These are phyloP conservation scores for Filosporella fistucella DNA, from an alignment of 495 filamentous ascomycete genomes.

Conservation along the genomic window DNA sequence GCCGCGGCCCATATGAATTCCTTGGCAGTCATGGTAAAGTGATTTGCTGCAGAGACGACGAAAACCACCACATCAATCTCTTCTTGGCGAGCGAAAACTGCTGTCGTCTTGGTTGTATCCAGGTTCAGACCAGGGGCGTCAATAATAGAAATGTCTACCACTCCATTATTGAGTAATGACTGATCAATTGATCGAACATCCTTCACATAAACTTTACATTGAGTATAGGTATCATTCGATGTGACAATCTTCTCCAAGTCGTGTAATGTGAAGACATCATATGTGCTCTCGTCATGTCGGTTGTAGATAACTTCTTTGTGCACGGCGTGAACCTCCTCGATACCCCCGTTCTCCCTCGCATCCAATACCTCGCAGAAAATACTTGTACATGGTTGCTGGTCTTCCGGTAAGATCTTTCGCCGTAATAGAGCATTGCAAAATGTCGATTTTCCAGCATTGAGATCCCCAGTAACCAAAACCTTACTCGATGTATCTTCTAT, in stretches of 20 bases:
- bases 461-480: constrained; percentile 92
- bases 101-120: constrained; percentile 94
- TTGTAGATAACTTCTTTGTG: constrained; percentile 76
- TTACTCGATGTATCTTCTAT: constrained; percentile 98
- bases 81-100: constrained; percentile 93
- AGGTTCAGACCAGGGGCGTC: constrained; percentile 94
- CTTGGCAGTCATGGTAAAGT: constrained; percentile 93
- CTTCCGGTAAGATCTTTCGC: constrained; percentile 89
- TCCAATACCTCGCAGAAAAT: constrained; percentile 98
- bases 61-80: constrained; percentile 99
- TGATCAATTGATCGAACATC: constrained; percentile 89
- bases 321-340: constrained; percentile 95
- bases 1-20: constrained; percentile 96
- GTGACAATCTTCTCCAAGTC: constrained; percentile 86
- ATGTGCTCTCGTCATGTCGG: constrained; percentile 88
- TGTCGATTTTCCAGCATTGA: constrained; percentile 97
- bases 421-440: constrained; percentile 95
- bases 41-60: constrained; percentile 94
- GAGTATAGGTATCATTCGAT: constrained; percentile 80
- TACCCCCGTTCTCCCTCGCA: constrained; percentile 77
- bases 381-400: constrained; percentile 97
- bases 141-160: constrained; percentile 96
- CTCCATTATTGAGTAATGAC: constrained; percentile 92
- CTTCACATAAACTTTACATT: constrained; percentile 96
- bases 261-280: constrained; percentile 72